Evolutionary conservation across 2,329 filamentous ascomycete genomes (phyloP).

Genomic region (Colletotrichum lindemuthianum): DNA sequence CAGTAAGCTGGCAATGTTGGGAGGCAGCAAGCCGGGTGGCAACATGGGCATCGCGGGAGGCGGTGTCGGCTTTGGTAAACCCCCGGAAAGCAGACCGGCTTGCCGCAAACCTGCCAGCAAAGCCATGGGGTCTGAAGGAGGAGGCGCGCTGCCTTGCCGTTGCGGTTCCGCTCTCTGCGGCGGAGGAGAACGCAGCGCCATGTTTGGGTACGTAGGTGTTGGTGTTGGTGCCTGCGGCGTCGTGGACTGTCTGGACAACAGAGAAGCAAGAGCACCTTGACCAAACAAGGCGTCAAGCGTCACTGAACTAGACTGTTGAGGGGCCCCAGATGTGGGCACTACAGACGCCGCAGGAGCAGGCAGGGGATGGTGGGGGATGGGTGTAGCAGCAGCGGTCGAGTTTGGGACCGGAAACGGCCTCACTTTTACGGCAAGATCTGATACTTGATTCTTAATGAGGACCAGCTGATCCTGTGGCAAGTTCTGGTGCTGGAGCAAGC

Average conservation of each 20-base stretch:
- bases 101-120: constrained; percentile 75
- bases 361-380: constrained; percentile 47
- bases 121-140: constrained; percentile 61
- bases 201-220: constrained; percentile 50
- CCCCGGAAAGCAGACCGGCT: constrained; percentile 70
- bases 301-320: constrained; percentile 42
- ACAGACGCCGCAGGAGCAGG: constrained; percentile 47
- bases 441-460: constrained; percentile 86
- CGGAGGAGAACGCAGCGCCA: constrained; percentile 62
- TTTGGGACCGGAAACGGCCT: constrained; percentile 58
- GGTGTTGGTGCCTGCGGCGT: constrained; percentile 60
- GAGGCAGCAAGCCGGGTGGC: constrained; percentile 44
- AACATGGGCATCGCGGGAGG: constrained; percentile 43
- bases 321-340: constrained; percentile 43
- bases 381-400: constrained; percentile 52
- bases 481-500: constrained; percentile 79
- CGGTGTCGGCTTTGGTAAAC: constrained; percentile 48
- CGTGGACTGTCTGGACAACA: constrained; percentile 64
- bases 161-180: constrained; percentile 52
- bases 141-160: constrained; percentile 48
- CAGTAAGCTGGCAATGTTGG: constrained; percentile 50
- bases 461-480: constrained; percentile 84
- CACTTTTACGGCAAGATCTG: constrained; percentile 76
- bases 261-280: constrained; percentile 66
- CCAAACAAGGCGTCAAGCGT: constrained; percentile 70